These are phyloP conservation scores for Eragrostis nindensis DNA, from an alignment of 176 grass and related monocot genomes.

Conservation along the genomic window DNA sequence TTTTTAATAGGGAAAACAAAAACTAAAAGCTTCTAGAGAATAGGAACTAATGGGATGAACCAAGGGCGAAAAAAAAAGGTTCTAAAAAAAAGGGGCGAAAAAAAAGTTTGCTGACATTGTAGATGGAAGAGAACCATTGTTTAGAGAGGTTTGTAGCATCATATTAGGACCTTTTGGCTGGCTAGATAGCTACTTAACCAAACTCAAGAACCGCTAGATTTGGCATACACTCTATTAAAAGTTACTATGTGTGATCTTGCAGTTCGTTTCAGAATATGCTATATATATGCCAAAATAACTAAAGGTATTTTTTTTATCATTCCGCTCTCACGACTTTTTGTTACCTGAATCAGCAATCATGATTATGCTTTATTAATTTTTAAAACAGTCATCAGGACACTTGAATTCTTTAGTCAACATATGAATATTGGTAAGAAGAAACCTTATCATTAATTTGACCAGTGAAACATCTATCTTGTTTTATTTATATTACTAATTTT, in stretches of 20 bases:
- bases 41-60: not conserved
- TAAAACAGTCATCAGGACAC: not conserved
- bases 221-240: not conserved
- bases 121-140: too few species aligned
- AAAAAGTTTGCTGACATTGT: too few species aligned
- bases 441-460: not conserved
- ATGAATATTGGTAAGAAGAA: not conserved
- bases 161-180: not conserved
- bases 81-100: too few species aligned
- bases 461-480: not conserved
- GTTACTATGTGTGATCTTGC: not conserved
- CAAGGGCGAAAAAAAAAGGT: too few species aligned
- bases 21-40: not conserved
- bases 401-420: not conserved
- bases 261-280: not conserved
- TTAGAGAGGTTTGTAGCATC: too few species aligned
- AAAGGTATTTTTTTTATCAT: slow-evolving; percentile 1
- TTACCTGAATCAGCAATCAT: not conserved
- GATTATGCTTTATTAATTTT: not conserved
- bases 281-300: not conserved
- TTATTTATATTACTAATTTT: not conserved
- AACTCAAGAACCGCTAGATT: not conserved
- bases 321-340: too few species aligned
- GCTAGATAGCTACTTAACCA: not conserved
- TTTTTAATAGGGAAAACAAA: not conserved